Percentiles rank a stretch among this genome's conserved stretches.
Conservation (phyloP, 306 rosid species). For the Trifolium dubium region DNA sequence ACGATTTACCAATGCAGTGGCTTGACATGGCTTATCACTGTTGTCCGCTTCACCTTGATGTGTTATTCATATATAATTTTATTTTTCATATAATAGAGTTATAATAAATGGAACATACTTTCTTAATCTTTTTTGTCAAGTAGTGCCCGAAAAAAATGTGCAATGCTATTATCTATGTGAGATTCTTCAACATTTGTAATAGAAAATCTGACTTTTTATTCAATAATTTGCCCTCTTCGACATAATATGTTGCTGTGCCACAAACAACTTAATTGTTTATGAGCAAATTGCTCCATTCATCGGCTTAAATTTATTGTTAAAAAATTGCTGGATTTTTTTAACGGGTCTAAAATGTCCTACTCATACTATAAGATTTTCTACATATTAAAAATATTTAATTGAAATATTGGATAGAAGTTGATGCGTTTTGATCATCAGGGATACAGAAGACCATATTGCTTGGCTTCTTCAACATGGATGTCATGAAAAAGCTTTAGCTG, state of each 20-base stretch:
- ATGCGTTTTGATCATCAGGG: conserved; percentile 64
- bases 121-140: background rate
- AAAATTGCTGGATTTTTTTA: conserved; percentile 3
- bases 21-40: no score
- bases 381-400: conserved; percentile 4
- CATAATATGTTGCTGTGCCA: background rate
- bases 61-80: background rate
- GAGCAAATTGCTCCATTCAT: conserved; percentile 8
- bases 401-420: conserved; percentile 32
- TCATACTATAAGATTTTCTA: conserved; percentile 24
- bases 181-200: conserved; percentile 33
- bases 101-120: background rate
- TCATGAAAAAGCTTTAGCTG: conserved; percentile 97
- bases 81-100: background rate
- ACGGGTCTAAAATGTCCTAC: conserved; percentile 5
- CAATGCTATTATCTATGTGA: background rate
- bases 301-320: conserved; percentile 9
- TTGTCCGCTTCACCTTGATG: background rate
- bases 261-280: background rate
- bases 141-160: conserved; percentile 14
- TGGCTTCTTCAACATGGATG: conserved; percentile 98
- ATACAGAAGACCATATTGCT: conserved; percentile 96
- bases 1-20: no score
- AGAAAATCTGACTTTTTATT: background rate
- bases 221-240: conserved; percentile 7